A percentile compares a stretch with the other conserved stretches of the same genome.
These are phyloP conservation scores for Calonectria leucothoes DNA, from an alignment of 2,329 filamentous ascomycete species.

Conservation along the genomic window DNA sequence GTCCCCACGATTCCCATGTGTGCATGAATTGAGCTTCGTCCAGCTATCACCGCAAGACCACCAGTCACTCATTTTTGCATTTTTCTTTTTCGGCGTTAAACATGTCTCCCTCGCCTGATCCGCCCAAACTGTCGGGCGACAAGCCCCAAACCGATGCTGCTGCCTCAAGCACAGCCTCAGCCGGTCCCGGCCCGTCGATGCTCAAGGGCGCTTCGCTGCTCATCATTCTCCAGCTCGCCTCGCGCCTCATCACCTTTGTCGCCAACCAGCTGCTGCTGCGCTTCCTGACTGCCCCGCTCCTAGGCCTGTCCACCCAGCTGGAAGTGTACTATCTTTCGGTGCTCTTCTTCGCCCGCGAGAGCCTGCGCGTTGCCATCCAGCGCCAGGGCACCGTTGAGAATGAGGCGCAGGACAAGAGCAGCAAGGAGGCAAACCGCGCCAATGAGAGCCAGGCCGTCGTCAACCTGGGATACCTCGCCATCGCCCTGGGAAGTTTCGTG, in stretches of 20 bases:
- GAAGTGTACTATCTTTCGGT: slow-evolving; percentile 93
- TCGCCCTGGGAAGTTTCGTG: slow-evolving; percentile 75
- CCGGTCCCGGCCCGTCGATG: slow-evolving; percentile 43
- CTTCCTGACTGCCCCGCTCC: slow-evolving; percentile 84
- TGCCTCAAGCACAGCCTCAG: neutral
- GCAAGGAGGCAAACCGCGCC: slow-evolving; percentile 11
- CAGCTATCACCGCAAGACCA: neutral
- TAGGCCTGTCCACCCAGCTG: slow-evolving; percentile 89
- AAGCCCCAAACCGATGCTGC: neutral
- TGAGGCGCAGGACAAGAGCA: slow-evolving; percentile 9
- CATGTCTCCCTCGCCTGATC: neutral
- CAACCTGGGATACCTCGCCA: slow-evolving; percentile 87
- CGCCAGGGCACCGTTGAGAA: slow-evolving; percentile 63
- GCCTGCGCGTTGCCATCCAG: slow-evolving; percentile 90
- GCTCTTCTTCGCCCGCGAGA: slow-evolving; percentile 95
- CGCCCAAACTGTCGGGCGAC: neutral
- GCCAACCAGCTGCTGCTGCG: slow-evolving; percentile 93
- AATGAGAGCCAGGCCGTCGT: slow-evolving; percentile 78
- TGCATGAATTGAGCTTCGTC: neutral
- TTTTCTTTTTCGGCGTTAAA: neutral
- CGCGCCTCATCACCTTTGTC: slow-evolving; percentile 88
- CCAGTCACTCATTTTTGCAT: neutral
- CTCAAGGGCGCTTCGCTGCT: slow-evolving; percentile 85
- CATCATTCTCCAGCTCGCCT: slow-evolving; percentile 87
- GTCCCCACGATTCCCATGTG: neutral